Percentiles rank a stretch among this genome's conserved stretches.
Evolutionary conservation across 192 early-diverging fungal genomes (phyloP).

Genomic region (Entomortierella parvispora): DNA sequence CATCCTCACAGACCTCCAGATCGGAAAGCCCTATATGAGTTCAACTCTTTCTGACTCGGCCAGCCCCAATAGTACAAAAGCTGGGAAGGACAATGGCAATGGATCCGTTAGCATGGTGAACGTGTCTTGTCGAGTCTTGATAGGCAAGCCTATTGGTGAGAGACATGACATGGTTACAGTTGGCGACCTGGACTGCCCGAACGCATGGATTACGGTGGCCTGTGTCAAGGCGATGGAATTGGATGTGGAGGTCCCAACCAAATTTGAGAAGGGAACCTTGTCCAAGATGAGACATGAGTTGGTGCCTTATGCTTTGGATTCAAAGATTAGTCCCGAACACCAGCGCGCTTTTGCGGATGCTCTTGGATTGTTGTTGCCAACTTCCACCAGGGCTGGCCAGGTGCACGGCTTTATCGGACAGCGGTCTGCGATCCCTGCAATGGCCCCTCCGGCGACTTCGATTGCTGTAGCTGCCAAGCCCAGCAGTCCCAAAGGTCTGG

Average conservation of each 20-base stretch:
- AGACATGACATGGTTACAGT: constrained; percentile 51
- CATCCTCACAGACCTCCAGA: constrained; percentile 26
- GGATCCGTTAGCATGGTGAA: constrained; percentile 28
- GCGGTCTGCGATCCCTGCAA: constrained; percentile 5
- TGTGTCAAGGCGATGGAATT: constrained; percentile 30
- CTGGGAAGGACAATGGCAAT: background rate
- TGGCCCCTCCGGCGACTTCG: background rate
- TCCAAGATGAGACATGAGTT: constrained; percentile 42
- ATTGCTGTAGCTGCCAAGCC: constrained; percentile 4
- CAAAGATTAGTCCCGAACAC: constrained; percentile 22
- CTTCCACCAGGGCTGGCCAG: constrained; percentile 4
- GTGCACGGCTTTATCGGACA: background rate
- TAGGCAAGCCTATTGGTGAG: constrained; percentile 55
- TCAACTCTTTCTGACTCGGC: constrained; percentile 2
- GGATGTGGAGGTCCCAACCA: constrained; percentile 31
- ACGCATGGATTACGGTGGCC: constrained; percentile 50
- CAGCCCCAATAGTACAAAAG: constrained; percentile 1
- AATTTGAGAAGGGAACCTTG: constrained; percentile 50
- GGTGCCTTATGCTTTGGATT: constrained; percentile 23
- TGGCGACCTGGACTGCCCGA: constrained; percentile 50
- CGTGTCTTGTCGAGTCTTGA: constrained; percentile 35
- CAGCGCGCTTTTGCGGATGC: constrained; percentile 34
- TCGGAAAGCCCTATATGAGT: constrained; percentile 31
- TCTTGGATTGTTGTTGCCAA: constrained; percentile 18
- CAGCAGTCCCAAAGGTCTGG: constrained; percentile 1